phyloP scores from a whole-genome alignment of 495 filamentous ascomycete genomes.

The Terfezia claveryi region DNA sequence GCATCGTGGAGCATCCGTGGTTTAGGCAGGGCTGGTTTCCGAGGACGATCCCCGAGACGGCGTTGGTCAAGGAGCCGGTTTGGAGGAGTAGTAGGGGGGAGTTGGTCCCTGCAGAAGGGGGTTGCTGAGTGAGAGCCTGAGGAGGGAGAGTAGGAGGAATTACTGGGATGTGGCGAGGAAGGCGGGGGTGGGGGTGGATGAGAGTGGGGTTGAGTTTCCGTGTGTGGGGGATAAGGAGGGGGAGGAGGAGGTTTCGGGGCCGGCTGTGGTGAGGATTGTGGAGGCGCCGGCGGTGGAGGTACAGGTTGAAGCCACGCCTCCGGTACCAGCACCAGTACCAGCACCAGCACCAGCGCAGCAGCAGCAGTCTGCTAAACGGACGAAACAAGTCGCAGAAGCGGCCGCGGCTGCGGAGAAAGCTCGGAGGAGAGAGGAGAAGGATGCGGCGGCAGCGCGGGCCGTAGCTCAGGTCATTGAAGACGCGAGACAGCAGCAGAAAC shows the following conservation, averaged over 20 bases:
- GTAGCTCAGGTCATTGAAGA: neutral
- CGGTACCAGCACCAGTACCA: neutral
- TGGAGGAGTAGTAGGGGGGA: constrained; percentile 12
- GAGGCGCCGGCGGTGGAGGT: neutral
- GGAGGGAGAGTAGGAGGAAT: constrained; percentile 15
- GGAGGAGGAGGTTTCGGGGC: neutral
- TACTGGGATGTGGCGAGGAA: constrained; percentile 15
- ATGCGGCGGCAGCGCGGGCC: constrained; percentile 1
- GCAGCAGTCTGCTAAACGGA: neutral
- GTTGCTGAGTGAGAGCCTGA: constrained; percentile 6
- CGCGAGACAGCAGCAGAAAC: neutral
- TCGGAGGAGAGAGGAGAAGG: neutral
- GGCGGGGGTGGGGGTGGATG: constrained; percentile 14
- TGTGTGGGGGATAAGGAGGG: constrained; percentile 14
- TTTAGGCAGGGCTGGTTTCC: constrained; percentile 46
- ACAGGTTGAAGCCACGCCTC: neutral
- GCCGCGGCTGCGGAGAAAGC: neutral
- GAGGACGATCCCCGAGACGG: constrained; percentile 10
- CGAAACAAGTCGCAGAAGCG: neutral
- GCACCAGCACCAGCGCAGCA: no score
- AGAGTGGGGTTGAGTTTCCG: constrained; percentile 6
- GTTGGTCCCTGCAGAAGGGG: neutral
- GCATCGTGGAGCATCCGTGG: constrained; percentile 62
- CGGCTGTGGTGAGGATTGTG: no score
- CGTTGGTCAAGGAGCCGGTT: constrained; percentile 10